phyloP scores from a whole-genome alignment of 2,329 filamentous ascomycete species.

The Knufia fluminis region DNA sequence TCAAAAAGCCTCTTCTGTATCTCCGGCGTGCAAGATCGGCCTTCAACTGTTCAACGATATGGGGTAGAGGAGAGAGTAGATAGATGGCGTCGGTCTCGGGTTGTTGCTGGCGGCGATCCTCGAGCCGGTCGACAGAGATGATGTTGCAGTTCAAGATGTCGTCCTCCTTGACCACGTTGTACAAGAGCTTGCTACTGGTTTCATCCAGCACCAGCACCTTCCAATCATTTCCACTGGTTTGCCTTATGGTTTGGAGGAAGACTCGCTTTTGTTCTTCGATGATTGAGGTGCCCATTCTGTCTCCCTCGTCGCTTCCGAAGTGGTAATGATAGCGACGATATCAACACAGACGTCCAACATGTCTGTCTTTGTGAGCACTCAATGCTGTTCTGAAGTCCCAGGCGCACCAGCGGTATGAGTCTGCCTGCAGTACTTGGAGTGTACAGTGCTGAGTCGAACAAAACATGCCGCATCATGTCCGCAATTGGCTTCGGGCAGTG shows the following conservation, averaged over 20 bases:
- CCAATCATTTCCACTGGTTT: slow-evolving; percentile 51
- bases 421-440: neutral
- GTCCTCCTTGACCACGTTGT: slow-evolving; percentile 89
- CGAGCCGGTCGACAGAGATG: slow-evolving; percentile 91
- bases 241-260: slow-evolving; percentile 20
- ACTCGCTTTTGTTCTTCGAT: slow-evolving; percentile 65
- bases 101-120: slow-evolving; percentile 72
- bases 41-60: slow-evolving; percentile 88
- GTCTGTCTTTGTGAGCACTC: neutral
- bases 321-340: slow-evolving; percentile 4
- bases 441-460: too few species aligned
- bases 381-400: neutral
- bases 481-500: too few species aligned
- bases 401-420: neutral
- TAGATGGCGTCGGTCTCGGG: slow-evolving; percentile 92
- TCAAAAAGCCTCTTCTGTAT: slow-evolving; percentile 68
- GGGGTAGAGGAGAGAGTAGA: slow-evolving; percentile 71
- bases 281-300: slow-evolving; percentile 71
- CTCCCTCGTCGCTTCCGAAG: neutral
- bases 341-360: slow-evolving; percentile 4
- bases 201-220: slow-evolving; percentile 91
- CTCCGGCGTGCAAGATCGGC: slow-evolving; percentile 79
- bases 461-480: too few species aligned
- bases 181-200: slow-evolving; percentile 70
- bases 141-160: slow-evolving; percentile 95